Evolutionary conservation across 257 asterid genomes (phyloP).

Genomic region (Scutellaria baicalensis): DNA sequence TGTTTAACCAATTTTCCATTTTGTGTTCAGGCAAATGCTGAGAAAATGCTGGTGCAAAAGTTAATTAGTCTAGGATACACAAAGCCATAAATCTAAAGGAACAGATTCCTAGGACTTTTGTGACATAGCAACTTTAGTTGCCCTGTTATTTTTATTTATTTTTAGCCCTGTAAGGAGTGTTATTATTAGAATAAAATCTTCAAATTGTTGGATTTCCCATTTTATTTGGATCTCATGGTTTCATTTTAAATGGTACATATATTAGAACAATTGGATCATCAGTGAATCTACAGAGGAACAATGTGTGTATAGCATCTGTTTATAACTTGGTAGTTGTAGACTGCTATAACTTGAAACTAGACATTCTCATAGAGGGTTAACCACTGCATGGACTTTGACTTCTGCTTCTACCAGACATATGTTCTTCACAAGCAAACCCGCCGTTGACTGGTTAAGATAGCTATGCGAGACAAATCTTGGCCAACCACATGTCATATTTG

Average conservation of each 20-base stretch:
- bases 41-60: slow-evolving; percentile 70
- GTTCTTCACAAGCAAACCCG: slow-evolving; percentile 38
- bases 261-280: background rate
- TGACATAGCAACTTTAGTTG: background rate
- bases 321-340: background rate
- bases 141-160: background rate
- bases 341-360: background rate
- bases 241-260: background rate
- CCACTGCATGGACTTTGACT: slow-evolving; percentile 45
- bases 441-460: slow-evolving; percentile 21
- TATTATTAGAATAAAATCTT: background rate
- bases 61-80: slow-evolving; percentile 60
- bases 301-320: background rate
- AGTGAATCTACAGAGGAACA: background rate
- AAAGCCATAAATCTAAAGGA: slow-evolving; percentile 29
- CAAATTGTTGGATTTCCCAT: background rate
- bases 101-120: background rate
- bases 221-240: background rate
- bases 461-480: slow-evolving; percentile 42
- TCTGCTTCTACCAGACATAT: slow-evolving; percentile 51
- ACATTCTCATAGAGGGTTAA: slow-evolving; percentile 25
- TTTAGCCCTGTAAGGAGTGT: background rate
- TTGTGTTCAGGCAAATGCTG: slow-evolving; percentile 68
- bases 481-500: slow-evolving; percentile 47
- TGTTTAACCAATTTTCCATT: background rate